phyloP scores from a whole-genome alignment of 768 basidiomycete species.

The Mycena sanguinolenta region DNA sequence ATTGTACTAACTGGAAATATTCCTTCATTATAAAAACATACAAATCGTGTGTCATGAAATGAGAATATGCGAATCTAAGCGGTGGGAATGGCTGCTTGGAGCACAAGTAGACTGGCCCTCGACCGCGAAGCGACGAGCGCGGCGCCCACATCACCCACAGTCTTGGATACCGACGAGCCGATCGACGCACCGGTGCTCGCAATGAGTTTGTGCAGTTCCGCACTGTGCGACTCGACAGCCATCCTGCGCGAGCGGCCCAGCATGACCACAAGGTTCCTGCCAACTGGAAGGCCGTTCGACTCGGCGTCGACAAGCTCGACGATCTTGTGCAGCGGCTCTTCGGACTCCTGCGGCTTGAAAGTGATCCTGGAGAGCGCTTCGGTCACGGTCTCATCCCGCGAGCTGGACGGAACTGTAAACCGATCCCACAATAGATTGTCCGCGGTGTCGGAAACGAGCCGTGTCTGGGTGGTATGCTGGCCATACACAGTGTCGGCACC shows the following conservation, averaged over 20 bases:
- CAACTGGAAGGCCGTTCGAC: constrained; percentile 43
- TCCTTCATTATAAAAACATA: too few species aligned
- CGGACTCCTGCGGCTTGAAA: constrained; percentile 66
- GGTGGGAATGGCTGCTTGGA: constrained; percentile 59
- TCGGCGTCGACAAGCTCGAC: constrained; percentile 57
- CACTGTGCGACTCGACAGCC: constrained; percentile 68
- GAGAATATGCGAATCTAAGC: too few species aligned
- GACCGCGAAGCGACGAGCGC: constrained; percentile 70
- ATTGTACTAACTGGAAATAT: too few species aligned
- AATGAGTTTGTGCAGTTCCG: constrained; percentile 69
- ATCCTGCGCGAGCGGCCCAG: constrained; percentile 82
- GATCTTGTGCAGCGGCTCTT: constrained; percentile 69
- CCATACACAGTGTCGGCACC: constrained; percentile 83
- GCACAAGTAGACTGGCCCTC: constrained; percentile 64
- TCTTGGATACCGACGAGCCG: constrained; percentile 73
- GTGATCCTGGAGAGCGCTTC: constrained; percentile 72
- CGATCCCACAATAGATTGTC: constrained; percentile 85
- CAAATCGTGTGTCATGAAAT: too few species aligned
- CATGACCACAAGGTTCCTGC: constrained; percentile 70
- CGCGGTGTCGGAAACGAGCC: constrained; percentile 83
- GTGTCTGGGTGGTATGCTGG: constrained; percentile 69
- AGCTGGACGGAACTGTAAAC: constrained; percentile 56
- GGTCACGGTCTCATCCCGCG: constrained; percentile 45
- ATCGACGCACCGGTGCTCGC: constrained; percentile 55
- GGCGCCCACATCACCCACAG: constrained; percentile 82